Evolutionary conservation across 192 early-diverging fungal species (phyloP).

Genomic region (Helicostylum pulchrum): DNA sequence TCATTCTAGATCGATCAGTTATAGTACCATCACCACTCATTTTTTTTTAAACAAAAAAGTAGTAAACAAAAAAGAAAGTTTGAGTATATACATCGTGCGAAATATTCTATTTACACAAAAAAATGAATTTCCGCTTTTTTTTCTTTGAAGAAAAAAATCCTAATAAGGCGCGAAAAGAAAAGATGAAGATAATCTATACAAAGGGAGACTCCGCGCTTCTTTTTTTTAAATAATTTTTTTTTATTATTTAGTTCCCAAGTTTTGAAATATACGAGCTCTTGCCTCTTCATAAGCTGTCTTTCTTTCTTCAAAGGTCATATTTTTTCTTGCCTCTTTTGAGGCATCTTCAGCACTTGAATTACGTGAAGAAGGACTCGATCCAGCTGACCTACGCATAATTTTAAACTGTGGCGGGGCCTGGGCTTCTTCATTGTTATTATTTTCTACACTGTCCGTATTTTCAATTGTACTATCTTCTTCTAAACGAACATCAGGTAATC

Average conservation of each 20-base stretch:
- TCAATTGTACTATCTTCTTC: slow-evolving; percentile 41
- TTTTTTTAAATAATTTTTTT: no score
- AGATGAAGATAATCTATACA: no score
- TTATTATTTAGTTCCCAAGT: slow-evolving; percentile 27
- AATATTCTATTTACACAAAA: no score
- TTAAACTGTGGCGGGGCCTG: slow-evolving; percentile 37
- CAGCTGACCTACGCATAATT: slow-evolving; percentile 40
- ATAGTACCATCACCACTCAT: no score
- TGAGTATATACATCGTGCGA: no score
- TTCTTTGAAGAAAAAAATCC: no score
- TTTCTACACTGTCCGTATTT: neutral
- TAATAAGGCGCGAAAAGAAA: no score
- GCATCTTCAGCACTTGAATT: slow-evolving; percentile 1
- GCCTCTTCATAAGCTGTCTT: slow-evolving; percentile 69
- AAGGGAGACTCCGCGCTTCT: no score
- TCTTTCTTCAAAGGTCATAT: slow-evolving; percentile 61
- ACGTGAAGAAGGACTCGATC: slow-evolving; percentile 16
- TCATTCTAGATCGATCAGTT: no score
- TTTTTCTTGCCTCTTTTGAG: slow-evolving; percentile 31
- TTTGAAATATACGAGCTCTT: slow-evolving; percentile 68
- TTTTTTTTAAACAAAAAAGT: no score
- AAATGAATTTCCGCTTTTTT: no score
- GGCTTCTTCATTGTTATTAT: neutral
- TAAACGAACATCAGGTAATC: slow-evolving; percentile 47
- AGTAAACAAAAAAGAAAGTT: no score